Evolutionary conservation across 2,329 filamentous ascomycete species (phyloP).

Genomic region (Westerdykella aurantiaca): DNA sequence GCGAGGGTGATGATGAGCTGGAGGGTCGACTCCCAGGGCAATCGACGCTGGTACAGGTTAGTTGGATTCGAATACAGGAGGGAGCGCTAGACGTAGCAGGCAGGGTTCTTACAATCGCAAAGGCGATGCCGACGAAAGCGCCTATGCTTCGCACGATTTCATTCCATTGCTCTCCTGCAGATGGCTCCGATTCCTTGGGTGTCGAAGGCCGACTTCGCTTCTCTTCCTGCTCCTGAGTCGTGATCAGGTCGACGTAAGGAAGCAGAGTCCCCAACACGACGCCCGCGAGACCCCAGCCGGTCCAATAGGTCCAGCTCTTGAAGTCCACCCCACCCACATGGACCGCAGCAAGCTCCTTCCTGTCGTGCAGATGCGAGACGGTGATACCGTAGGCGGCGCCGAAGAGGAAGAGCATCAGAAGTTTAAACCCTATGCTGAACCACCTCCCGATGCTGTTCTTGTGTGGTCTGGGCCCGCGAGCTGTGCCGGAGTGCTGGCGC

Average conservation of each 20-base stretch:
- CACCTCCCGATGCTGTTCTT: slow-evolving; percentile 30
- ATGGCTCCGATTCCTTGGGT: slow-evolving; percentile 38
- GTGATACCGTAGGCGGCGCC: slow-evolving; percentile 79
- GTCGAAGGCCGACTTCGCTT: slow-evolving; percentile 8
- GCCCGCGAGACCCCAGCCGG: slow-evolving; percentile 76
- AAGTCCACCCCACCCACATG: slow-evolving; percentile 53
- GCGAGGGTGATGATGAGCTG: slow-evolving; percentile 86
- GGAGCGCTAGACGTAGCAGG: neutral
- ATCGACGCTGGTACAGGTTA: slow-evolving; percentile 58
- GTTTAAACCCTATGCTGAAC: slow-evolving; percentile 54
- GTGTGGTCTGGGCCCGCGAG: slow-evolving; percentile 5
- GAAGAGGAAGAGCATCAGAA: slow-evolving; percentile 65
- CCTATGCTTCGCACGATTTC: slow-evolving; percentile 63
- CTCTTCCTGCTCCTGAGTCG: slow-evolving; percentile 50
- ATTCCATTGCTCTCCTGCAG: slow-evolving; percentile 63
- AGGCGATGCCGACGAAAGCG: slow-evolving; percentile 67
- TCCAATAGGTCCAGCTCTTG: slow-evolving; percentile 61
- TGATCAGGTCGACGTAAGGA: slow-evolving; percentile 76
- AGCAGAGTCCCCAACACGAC: slow-evolving; percentile 71
- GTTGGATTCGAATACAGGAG: slow-evolving; percentile 6
- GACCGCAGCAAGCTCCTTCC: slow-evolving; percentile 58
- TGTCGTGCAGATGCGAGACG: slow-evolving; percentile 71
- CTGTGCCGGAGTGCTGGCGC: no score
- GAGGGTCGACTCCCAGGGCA: slow-evolving; percentile 91
- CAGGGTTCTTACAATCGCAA: slow-evolving; percentile 69